phyloP scores from a whole-genome alignment of 202 grass and related monocot genomes.

The Digitaria exilis region DNA sequence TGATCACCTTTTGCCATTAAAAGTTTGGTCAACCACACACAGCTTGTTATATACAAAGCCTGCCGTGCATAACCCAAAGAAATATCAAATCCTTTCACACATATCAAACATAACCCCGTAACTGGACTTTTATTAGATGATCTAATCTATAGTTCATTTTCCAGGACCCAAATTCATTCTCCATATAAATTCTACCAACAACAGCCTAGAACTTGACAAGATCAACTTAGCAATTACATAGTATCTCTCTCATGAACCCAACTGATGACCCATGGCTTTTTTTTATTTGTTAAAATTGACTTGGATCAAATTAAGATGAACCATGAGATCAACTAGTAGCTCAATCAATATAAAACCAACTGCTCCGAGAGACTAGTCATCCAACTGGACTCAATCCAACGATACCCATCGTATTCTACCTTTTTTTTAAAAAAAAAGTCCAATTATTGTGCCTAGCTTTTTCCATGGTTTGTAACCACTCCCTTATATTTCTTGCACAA shows the following conservation, averaged over 20 bases:
- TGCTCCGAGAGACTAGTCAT: background rate
- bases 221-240: background rate
- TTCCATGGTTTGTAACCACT: constrained; percentile 64
- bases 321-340: background rate
- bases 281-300: background rate
- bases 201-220: background rate
- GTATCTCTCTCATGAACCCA: background rate
- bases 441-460: constrained; percentile 52
- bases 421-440: constrained; percentile 45
- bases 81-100: background rate
- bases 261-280: background rate
- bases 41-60: background rate
- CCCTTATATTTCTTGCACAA: constrained; percentile 66
- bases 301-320: constrained; percentile 14
- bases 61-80: background rate
- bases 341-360: constrained; percentile 24
- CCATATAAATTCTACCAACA: constrained; percentile 12
- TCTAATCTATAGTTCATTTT: background rate
- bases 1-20: background rate
- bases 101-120: background rate
- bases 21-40: background rate
- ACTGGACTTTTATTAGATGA: background rate
- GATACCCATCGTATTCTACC: constrained; percentile 49
- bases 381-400: constrained; percentile 29
- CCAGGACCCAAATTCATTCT: background rate